Evolutionary conservation across 2,329 filamentous ascomycete genomes (phyloP).

Genomic region (Sarocladium oryzae): DNA sequence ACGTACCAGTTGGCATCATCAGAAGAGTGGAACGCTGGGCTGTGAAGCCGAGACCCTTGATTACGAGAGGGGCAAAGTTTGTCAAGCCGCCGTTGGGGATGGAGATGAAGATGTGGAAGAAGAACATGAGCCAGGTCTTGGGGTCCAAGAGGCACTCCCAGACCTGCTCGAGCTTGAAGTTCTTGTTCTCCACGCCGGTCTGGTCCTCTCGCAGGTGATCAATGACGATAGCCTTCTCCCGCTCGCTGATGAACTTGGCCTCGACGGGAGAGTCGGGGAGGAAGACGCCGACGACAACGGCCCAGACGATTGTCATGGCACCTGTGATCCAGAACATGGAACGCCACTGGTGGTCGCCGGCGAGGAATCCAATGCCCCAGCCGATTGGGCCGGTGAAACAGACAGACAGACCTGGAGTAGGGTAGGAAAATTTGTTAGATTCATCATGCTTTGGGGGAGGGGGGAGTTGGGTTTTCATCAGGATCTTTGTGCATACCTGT

Average conservation of each 20-base stretch:
- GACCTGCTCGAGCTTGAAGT: slow-evolving; percentile 36
- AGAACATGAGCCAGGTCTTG: slow-evolving; percentile 53
- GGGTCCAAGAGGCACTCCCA: slow-evolving; percentile 42
- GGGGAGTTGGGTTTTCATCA: no score
- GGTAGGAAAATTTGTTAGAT: not conserved
- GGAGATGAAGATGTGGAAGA: slow-evolving; percentile 40
- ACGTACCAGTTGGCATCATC: slow-evolving; percentile 17
- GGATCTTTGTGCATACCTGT: slow-evolving; percentile 12
- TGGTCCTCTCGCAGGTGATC: slow-evolving; percentile 42
- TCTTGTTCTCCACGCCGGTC: slow-evolving; percentile 44
- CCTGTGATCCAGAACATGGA: slow-evolving; percentile 20
- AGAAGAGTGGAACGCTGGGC: slow-evolving; percentile 26
- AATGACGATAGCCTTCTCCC: slow-evolving; percentile 42
- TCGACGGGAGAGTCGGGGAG: slow-evolving; percentile 46
- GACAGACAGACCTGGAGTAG: slow-evolving; percentile 12
- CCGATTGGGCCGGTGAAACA: slow-evolving; percentile 17
- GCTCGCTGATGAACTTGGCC: slow-evolving; percentile 38
- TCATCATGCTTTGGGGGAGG: not conserved
- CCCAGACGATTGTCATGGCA: slow-evolving; percentile 33
- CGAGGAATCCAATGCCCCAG: slow-evolving; percentile 16
- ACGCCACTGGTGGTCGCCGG: slow-evolving; percentile 14
- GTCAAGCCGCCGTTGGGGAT: slow-evolving; percentile 47
- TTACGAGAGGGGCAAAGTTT: slow-evolving; percentile 9
- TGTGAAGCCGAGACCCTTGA: slow-evolving; percentile 31
- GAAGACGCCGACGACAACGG: slow-evolving; percentile 45